A percentile compares a stretch with the other conserved stretches of the same genome.
phyloP scores from a whole-genome alignment of 306 rosid species.

The Mimosa bimucronata region DNA sequence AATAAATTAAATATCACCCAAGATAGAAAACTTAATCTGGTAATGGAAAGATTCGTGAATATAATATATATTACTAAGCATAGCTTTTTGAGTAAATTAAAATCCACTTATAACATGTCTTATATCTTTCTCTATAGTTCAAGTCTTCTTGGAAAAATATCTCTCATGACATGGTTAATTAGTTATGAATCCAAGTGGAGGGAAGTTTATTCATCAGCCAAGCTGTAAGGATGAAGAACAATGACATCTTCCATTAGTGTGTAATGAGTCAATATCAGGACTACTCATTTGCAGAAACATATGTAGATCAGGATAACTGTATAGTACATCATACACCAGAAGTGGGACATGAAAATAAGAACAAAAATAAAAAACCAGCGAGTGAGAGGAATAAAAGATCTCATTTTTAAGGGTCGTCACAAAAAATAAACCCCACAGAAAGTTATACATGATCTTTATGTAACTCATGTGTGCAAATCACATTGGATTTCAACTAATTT shows the following conservation, averaged over 20 bases:
- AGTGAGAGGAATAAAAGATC: neutral
- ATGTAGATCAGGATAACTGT: conserved; percentile 31
- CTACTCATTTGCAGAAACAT: conserved; percentile 17
- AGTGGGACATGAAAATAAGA: conserved; percentile 24
- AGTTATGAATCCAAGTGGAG: conserved; percentile 30
- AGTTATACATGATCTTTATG: conserved; percentile 14
- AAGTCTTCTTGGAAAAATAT: neutral
- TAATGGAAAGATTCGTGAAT: neutral
- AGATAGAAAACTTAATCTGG: neutral
- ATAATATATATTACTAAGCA: neutral
- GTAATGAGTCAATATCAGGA: conserved; percentile 34
- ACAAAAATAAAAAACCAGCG: neutral
- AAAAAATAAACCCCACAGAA: conserved; percentile 19
- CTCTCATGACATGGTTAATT: neutral
- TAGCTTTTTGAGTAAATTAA: neutral
- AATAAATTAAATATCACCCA: neutral
- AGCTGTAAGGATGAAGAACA: conserved; percentile 42
- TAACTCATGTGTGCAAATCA: neutral
- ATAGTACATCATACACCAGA: conserved; percentile 34
- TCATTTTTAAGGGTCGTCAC: conserved; percentile 22
- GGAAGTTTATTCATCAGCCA: conserved; percentile 22
- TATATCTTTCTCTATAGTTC: neutral
- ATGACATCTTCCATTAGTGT: conserved; percentile 25
- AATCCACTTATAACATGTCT: neutral
- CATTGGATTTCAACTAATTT: neutral